phyloP scores from a whole-genome alignment of 148 eudicot genomes.

The Nyssa sinensis region DNA sequence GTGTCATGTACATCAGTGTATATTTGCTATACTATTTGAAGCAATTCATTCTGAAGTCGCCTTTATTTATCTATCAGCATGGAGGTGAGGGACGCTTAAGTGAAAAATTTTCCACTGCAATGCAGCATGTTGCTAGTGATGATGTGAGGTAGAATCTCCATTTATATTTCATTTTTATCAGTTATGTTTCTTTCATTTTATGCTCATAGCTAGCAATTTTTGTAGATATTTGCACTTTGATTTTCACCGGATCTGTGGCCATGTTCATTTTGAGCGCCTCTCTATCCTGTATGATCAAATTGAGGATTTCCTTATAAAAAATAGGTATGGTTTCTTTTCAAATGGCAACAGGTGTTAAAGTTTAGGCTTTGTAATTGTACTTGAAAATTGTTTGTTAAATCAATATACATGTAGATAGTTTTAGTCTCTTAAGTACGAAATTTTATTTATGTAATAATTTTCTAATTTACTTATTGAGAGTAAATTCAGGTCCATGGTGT shows the following conservation, averaged over 20 bases:
- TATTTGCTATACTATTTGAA: no score
- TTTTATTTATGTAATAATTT: no score
- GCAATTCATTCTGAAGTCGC: no score
- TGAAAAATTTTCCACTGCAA: constrained; percentile 62
- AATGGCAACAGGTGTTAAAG: neutral
- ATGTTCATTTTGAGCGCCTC: constrained; percentile 82
- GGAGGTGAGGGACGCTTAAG: constrained; percentile 92
- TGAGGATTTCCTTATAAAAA: constrained; percentile 73
- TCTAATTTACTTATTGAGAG: no score
- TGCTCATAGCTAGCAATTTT: constrained; percentile 18
- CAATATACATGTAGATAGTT: neutral
- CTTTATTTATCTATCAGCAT: constrained; percentile 45
- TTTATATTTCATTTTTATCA: neutral
- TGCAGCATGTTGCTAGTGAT: constrained; percentile 71
- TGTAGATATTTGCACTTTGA: constrained; percentile 87
- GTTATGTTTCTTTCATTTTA: neutral
- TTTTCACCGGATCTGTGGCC: constrained; percentile 90
- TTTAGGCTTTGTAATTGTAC: neutral
- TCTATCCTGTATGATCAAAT: constrained; percentile 84
- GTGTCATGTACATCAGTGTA: neutral
- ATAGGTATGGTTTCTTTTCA: constrained; percentile 48
- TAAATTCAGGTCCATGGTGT: no score
- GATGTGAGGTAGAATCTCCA: constrained; percentile 55
- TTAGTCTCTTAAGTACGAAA: no score
- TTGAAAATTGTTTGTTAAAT: neutral